These are phyloP conservation scores for Aspergillus awamori DNA, from an alignment of 2,329 filamentous ascomycete species.

Conservation along the genomic window DNA sequence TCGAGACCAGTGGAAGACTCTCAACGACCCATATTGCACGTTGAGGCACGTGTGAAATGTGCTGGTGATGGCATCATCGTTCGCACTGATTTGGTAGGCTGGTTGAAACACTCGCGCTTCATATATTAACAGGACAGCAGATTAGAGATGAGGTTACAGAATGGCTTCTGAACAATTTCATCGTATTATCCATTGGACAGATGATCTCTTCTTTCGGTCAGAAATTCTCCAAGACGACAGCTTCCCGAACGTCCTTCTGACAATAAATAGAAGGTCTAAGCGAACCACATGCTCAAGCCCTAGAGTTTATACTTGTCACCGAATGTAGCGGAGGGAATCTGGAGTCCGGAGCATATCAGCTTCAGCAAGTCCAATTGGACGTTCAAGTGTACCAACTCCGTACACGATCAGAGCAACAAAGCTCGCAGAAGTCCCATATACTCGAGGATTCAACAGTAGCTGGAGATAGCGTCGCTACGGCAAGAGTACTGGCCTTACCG, in stretches of 20 bases:
- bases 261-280: slow-evolving; percentile 28
- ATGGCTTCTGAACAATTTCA: slow-evolving; percentile 41
- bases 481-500: slow-evolving; percentile 41
- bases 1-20: slow-evolving; percentile 9
- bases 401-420: slow-evolving; percentile 25
- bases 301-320: slow-evolving; percentile 42
- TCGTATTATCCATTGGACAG: slow-evolving; percentile 38
- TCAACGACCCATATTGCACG: slow-evolving; percentile 39
- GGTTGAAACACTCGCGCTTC: no score
- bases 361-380: slow-evolving; percentile 43
- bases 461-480: slow-evolving; percentile 33
- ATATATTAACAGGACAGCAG: slow-evolving; percentile 20
- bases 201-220: slow-evolving; percentile 36
- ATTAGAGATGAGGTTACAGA: slow-evolving; percentile 40
- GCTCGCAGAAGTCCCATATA: slow-evolving; percentile 24
- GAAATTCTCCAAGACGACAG: background rate
- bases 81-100: slow-evolving; percentile 36
- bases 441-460: slow-evolving; percentile 19
- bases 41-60: slow-evolving; percentile 43
- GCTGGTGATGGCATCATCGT: slow-evolving; percentile 28
- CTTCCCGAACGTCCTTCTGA: slow-evolving; percentile 4
- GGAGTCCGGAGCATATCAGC: slow-evolving; percentile 30
- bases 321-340: slow-evolving; percentile 40
- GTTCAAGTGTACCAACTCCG: slow-evolving; percentile 48
- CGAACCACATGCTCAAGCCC: slow-evolving; percentile 25